phyloP scores from a whole-genome alignment of 2,329 filamentous ascomycete genomes.

The Penicillium sp. region DNA sequence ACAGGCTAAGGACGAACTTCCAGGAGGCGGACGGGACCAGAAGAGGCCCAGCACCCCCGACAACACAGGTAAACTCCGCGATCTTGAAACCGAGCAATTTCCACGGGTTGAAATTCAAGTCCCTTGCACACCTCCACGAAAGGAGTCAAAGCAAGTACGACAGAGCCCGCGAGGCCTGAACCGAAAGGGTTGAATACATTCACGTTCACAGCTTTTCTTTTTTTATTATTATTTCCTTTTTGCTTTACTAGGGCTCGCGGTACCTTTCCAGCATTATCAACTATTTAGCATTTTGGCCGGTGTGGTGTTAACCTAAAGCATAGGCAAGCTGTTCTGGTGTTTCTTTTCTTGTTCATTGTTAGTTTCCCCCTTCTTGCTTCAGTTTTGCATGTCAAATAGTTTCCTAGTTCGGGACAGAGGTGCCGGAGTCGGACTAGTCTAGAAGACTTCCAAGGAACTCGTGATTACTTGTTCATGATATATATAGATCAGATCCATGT shows the following conservation, averaged over 20 bases:
- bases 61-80: neutral
- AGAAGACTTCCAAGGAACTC: conserved; percentile 6
- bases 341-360: conserved; percentile 3
- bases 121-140: conserved; percentile 32
- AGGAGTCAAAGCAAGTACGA: conserved; percentile 4
- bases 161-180: conserved; percentile 13
- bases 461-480: neutral
- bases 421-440: conserved; percentile 7
- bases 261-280: neutral
- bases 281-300: neutral
- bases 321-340: neutral
- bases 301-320: neutral
- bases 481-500: conserved; percentile 30
- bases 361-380: neutral
- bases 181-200: conserved; percentile 10
- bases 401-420: conserved; percentile 9
- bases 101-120: conserved; percentile 20
- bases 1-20: neutral
- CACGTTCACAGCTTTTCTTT: conserved; percentile 1
- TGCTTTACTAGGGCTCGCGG: neutral
- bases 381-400: neutral
- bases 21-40: neutral
- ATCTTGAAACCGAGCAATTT: neutral
- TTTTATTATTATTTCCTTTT: neutral
- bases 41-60: neutral